Percentiles rank a stretch among this genome's conserved stretches.
These are phyloP conservation scores for Scolecobasidium constrictum DNA, from an alignment of 2,329 filamentous ascomycete genomes.

Conservation along the genomic window DNA sequence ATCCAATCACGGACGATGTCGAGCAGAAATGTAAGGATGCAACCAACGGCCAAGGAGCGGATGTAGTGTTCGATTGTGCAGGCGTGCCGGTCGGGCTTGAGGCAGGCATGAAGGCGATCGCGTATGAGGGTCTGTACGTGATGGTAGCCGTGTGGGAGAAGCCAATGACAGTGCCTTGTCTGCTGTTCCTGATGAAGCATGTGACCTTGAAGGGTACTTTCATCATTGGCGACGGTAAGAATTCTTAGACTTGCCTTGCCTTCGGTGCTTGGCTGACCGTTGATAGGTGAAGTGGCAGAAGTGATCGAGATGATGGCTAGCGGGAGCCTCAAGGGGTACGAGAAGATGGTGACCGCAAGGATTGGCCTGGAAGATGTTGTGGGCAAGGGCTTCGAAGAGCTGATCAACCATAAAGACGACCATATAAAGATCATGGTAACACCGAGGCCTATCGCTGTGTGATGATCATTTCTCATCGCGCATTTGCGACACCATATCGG, in stretches of 20 bases:
- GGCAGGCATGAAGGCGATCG: slow-evolving; percentile 20
- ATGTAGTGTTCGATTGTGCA: slow-evolving; percentile 25
- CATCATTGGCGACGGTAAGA: too few species aligned
- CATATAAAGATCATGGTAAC: slow-evolving; percentile 27
- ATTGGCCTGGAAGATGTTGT: slow-evolving; percentile 23
- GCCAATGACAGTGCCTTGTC: slow-evolving; percentile 15
- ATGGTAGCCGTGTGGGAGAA: slow-evolving; percentile 24
- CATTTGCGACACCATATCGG: too few species aligned
- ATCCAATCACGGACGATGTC: slow-evolving; percentile 20
- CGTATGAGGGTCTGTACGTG: slow-evolving; percentile 19
- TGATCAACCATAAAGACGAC: slow-evolving; percentile 21
- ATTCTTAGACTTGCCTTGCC: too few species aligned
- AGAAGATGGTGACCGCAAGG: slow-evolving; percentile 22
- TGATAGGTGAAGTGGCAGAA: too few species aligned
- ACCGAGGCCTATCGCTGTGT: too few species aligned
- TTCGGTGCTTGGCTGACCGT: too few species aligned
- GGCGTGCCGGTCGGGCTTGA: slow-evolving; percentile 21
- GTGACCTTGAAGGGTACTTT: too few species aligned
- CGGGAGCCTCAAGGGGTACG: too few species aligned
- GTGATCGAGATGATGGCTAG: too few species aligned
- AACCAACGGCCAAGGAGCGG: slow-evolving; percentile 20
- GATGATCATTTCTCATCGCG: too few species aligned
- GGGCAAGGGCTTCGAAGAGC: slow-evolving; percentile 20
- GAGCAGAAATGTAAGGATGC: slow-evolving; percentile 18
- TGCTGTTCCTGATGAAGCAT: too few species aligned